Conservation (phyloP, 1,284 basidiomycete species). For the Ustilago crameri region DNA sequence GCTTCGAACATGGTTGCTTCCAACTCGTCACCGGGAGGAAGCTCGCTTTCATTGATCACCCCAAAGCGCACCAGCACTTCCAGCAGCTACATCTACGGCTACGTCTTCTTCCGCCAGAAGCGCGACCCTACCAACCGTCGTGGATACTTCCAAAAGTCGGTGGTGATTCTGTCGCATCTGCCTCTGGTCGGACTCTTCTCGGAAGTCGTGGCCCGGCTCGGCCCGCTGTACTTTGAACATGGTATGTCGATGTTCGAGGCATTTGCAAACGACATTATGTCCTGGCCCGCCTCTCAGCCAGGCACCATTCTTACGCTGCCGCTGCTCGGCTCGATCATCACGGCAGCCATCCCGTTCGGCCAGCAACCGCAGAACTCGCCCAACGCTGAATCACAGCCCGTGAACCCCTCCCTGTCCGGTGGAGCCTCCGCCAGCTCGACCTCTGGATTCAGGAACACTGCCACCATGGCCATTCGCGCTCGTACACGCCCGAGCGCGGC, state of each 20-base stretch:
- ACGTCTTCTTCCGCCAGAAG: conserved; percentile 66
- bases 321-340: conserved; percentile 51
- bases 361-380: conserved; percentile 58
- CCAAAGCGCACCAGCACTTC: conserved; percentile 48
- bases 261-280: conserved; percentile 54
- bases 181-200: conserved; percentile 86
- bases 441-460: conserved; percentile 22
- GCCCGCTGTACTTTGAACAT: conserved; percentile 69
- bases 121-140: conserved; percentile 57
- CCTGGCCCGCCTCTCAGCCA: conserved; percentile 58
- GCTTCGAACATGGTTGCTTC: neutral
- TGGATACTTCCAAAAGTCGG: conserved; percentile 74
- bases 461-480: conserved; percentile 38
- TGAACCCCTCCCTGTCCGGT: conserved; percentile 4
- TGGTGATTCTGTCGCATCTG: conserved; percentile 85
- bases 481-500: conserved; percentile 19
- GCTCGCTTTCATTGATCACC: conserved; percentile 9
- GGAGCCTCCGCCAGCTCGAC: conserved; percentile 6
- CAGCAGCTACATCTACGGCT: conserved; percentile 66
- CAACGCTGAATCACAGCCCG: conserved; percentile 33
- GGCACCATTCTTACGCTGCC: conserved; percentile 59
- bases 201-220: conserved; percentile 77
- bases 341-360: conserved; percentile 57
- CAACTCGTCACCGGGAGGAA: conserved; percentile 6
- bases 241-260: conserved; percentile 64